Evolutionary conservation across 805 yeast species (phyloP).

Genomic region (Pachysolen tannophilus): DNA sequence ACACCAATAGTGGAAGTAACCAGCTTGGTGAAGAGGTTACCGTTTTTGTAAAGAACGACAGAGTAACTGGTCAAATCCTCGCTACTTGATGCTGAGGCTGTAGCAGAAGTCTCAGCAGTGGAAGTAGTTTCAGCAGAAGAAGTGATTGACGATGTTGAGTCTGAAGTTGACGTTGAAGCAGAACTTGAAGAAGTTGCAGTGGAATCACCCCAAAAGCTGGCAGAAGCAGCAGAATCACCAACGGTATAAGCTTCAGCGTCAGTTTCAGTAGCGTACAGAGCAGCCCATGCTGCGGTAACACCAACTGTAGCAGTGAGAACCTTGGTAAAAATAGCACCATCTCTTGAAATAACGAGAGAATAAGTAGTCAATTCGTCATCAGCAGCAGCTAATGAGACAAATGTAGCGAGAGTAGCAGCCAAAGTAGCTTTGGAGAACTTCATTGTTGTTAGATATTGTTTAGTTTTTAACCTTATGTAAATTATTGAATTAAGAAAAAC

Average conservation of each 20-base stretch:
- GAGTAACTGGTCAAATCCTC: neutral
- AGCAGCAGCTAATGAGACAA: conserved; percentile 1
- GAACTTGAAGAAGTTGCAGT: conserved; percentile 6
- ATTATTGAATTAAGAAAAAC: no score
- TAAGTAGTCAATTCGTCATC: conserved; percentile 1
- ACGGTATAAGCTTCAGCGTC: no score
- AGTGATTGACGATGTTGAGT: no score
- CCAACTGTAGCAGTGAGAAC: conserved; percentile 1
- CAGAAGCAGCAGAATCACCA: conserved; percentile 10
- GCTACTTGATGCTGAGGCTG: conserved; percentile 3
- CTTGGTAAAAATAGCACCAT: conserved; percentile 1
- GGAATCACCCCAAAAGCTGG: conserved; percentile 7
- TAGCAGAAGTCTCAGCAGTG: conserved; percentile 1
- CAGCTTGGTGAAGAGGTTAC: neutral
- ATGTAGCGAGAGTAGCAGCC: neutral
- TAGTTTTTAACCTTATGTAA: no score
- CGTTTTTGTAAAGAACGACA: neutral
- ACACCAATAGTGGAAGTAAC: neutral
- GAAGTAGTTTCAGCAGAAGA: no score
- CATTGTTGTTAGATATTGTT: conserved; percentile 17
- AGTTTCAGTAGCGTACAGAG: neutral
- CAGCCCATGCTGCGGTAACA: conserved; percentile 2
- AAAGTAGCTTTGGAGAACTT: neutral
- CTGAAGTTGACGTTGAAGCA: conserved; percentile 7
- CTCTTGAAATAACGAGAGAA: neutral